Percentiles rank a stretch among this genome's conserved stretches.
Evolutionary conservation across 2,329 filamentous ascomycete genomes (phyloP).

Genomic region (Grosmannia huntii): DNA sequence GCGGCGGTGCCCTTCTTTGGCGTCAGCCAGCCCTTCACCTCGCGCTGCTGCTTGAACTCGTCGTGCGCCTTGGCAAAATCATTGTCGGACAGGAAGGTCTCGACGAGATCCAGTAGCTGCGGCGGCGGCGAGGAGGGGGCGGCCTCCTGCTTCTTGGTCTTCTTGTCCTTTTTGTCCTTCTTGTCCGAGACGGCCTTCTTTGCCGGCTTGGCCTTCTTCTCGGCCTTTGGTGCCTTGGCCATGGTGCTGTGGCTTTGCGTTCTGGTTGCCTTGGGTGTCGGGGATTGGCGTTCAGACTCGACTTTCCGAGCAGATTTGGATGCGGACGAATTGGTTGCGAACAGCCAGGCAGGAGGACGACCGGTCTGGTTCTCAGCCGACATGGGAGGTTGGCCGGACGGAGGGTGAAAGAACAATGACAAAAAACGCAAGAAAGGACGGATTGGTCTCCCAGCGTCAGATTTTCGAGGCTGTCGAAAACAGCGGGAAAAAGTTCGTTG

Average conservation of each 20-base stretch:
- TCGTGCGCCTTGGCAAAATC: constrained; percentile 49
- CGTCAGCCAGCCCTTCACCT: constrained; percentile 35
- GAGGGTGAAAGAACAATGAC: too few species aligned
- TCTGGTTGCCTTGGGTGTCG: not conserved
- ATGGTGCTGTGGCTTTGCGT: constrained; percentile 1
- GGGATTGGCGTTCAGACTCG: not conserved
- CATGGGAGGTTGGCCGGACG: not conserved
- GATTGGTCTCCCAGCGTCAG: not conserved
- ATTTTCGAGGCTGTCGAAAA: not conserved
- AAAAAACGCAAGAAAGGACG: not conserved
- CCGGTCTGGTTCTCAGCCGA: not conserved
- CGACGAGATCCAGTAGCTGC: constrained; percentile 54
- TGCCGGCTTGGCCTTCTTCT: constrained; percentile 11
- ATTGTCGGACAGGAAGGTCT: constrained; percentile 52
- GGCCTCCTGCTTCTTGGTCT: constrained; percentile 6
- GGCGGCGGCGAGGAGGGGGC: constrained; percentile 28
- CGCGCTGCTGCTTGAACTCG: constrained; percentile 51
- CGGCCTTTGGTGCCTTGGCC: constrained; percentile 9
- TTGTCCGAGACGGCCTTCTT: constrained; percentile 10
- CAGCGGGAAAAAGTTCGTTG: not conserved
- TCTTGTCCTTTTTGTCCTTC: constrained; percentile 8
- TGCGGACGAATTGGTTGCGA: constrained; percentile 7
- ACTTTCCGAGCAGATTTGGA: not conserved
- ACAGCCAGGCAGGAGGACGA: constrained; percentile 11
- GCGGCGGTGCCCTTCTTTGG: constrained; percentile 3